Percentiles rank a stretch among this genome's conserved stretches.
phyloP scores from a whole-genome alignment of 176 grass and related monocot genomes.

The Zoysia pacifica region DNA sequence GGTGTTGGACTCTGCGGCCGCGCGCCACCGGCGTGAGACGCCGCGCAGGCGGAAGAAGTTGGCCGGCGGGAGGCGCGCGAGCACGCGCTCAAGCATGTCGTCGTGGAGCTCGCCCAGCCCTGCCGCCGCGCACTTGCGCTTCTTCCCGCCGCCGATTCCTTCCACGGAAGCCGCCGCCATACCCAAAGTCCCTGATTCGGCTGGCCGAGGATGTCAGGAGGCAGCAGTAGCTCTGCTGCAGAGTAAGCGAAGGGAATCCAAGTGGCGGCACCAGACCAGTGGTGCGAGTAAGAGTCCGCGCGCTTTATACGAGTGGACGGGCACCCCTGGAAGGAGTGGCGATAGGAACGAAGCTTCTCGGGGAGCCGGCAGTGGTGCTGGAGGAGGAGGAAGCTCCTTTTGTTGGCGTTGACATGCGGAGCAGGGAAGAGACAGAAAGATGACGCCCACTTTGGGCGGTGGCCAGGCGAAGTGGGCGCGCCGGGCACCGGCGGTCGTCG shows the following conservation, averaged over 20 bases:
- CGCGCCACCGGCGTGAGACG: slow-evolving; percentile 63
- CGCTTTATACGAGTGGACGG: slow-evolving; percentile 39
- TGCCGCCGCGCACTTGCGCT: slow-evolving; percentile 43
- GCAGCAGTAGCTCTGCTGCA: not conserved
- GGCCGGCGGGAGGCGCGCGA: slow-evolving; percentile 64
- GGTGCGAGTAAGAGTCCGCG: not conserved
- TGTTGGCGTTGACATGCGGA: slow-evolving; percentile 65
- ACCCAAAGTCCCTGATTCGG: not conserved
- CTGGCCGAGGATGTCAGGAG: not conserved
- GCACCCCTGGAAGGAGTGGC: not conserved
- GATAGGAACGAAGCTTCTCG: slow-evolving; percentile 41
- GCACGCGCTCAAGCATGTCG: slow-evolving; percentile 80
- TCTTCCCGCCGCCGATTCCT: not conserved
- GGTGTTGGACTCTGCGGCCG: slow-evolving; percentile 48
- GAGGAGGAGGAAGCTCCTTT: slow-evolving; percentile 37
- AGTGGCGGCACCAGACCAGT: not conserved
- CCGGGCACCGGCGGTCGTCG: not conserved
- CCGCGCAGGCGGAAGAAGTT: slow-evolving; percentile 72
- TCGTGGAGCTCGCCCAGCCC: slow-evolving; percentile 64
- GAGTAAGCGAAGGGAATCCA: not conserved
- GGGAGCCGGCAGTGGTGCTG: slow-evolving; percentile 10
- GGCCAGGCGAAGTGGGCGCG: not conserved
- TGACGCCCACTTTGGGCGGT: slow-evolving; percentile 20
- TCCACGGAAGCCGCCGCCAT: slow-evolving; percentile 10
- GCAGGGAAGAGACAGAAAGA: slow-evolving; percentile 34